phyloP scores from a whole-genome alignment of 306 rosid genomes.

The Sicyos baderoa region DNA sequence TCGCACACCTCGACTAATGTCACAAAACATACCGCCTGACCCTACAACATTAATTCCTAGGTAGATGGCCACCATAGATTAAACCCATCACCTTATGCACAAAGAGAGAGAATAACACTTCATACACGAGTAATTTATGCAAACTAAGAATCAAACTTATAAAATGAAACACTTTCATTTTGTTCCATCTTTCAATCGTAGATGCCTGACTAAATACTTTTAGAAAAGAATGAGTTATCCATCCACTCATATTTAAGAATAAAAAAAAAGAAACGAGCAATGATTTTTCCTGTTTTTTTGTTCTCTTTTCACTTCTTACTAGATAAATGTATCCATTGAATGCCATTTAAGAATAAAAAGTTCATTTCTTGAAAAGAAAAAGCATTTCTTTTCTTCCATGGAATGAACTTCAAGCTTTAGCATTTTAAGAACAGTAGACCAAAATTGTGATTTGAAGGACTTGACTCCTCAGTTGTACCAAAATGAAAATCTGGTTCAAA shows the following conservation, averaged over 20 bases:
- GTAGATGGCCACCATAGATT: too few species aligned
- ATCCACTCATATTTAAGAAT: background rate
- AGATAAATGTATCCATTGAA: background rate
- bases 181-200: background rate
- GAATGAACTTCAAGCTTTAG: background rate
- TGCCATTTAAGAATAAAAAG: background rate
- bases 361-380: background rate
- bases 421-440: background rate
- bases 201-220: background rate
- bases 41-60: too few species aligned
- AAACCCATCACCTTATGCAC: too few species aligned
- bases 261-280: background rate
- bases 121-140: background rate
- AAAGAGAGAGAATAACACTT: background rate
- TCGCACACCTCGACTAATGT: too few species aligned
- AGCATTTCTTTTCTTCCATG: background rate
- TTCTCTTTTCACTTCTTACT: background rate
- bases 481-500: background rate
- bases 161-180: constrained; percentile 3
- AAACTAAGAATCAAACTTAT: background rate
- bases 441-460: background rate
- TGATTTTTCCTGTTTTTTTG: background rate
- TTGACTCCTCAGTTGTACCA: background rate
- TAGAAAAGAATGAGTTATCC: background rate
- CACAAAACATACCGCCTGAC: too few species aligned